Percentiles rank a stretch among this genome's conserved stretches.
Conservation (phyloP, 306 rosid genomes). For the Vigna mungo region DNA sequence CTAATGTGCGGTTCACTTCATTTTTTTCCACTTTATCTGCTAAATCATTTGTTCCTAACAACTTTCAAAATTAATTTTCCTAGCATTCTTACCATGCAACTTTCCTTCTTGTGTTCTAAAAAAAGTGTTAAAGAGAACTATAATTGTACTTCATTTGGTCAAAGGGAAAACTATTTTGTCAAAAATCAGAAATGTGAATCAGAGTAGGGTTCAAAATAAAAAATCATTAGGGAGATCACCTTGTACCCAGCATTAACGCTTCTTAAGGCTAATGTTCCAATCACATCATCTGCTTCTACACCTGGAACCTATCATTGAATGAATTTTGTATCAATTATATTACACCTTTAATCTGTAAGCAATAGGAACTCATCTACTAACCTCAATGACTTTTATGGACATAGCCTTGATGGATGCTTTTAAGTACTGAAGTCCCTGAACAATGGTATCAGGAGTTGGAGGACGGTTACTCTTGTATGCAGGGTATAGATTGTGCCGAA, state of each 20-base stretch:
- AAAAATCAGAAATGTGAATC: conserved; percentile 9
- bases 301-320: conserved; percentile 83
- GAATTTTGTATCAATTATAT: conserved; percentile 40
- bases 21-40: too few species aligned
- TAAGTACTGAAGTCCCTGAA: conserved; percentile 96
- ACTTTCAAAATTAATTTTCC: too few species aligned
- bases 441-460: conserved; percentile 95
- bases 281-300: conserved; percentile 98
- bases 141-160: conserved; percentile 14
- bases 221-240: conserved; percentile 58
- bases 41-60: too few species aligned
- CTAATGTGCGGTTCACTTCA: too few species aligned
- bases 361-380: conserved; percentile 44
- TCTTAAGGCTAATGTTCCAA: conserved; percentile 89
- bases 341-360: conserved; percentile 25
- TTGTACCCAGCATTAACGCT: conserved; percentile 89
- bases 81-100: too few species aligned
- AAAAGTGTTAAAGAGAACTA: not conserved
- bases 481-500: conserved; percentile 87
- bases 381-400: conserved; percentile 94
- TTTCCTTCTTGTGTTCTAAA: too few species aligned
- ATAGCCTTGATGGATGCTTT: conserved; percentile 95
- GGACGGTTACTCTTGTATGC: conserved; percentile 95
- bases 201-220: conserved; percentile 31
- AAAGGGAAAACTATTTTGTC: conserved; percentile 36